Percentiles rank a stretch among this genome's conserved stretches.
phyloP scores from a whole-genome alignment of 2,329 filamentous ascomycete genomes.

The Aspergillus versicolor region DNA sequence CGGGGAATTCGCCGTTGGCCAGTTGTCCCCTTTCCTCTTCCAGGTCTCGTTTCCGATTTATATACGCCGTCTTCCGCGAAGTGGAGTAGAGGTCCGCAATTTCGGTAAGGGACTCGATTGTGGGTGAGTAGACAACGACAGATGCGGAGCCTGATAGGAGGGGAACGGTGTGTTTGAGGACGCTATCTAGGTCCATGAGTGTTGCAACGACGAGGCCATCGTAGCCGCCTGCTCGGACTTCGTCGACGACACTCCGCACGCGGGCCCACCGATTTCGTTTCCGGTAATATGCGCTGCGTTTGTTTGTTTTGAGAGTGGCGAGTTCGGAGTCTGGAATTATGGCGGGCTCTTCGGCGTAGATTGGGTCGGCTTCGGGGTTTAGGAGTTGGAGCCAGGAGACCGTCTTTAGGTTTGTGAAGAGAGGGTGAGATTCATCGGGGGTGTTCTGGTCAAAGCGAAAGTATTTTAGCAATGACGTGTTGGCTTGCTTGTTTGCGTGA shows the following conservation, averaged over 20 bases:
- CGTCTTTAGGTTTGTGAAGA: conserved; percentile 76
- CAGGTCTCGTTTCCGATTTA: conserved; percentile 36
- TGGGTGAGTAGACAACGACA: conserved; percentile 80
- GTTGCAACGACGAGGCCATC: conserved; percentile 80
- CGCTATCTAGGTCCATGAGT: conserved; percentile 74
- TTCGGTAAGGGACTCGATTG: conserved; percentile 73
- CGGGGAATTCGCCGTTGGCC: conserved; percentile 21
- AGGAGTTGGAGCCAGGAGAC: conserved; percentile 92
- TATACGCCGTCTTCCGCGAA: conserved; percentile 72
- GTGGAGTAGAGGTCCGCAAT: conserved; percentile 84
- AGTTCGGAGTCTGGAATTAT: conserved; percentile 61
- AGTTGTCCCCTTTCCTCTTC: conserved; percentile 16
- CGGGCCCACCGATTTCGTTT: conserved; percentile 82
- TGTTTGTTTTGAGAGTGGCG: conserved; percentile 72
- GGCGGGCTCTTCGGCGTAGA: conserved; percentile 68
- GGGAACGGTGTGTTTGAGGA: conserved; percentile 74
- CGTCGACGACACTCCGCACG: conserved; percentile 69
- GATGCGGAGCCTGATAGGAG: conserved; percentile 79
- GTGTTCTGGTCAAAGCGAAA: conserved; percentile 77
- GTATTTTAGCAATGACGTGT: conserved; percentile 82
- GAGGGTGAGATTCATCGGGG: conserved; percentile 67
- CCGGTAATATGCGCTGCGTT: conserved; percentile 80
- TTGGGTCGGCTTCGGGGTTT: conserved; percentile 69
- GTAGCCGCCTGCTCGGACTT: conserved; percentile 72
- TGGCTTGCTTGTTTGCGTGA: conserved; percentile 73